Percentiles rank a stretch among this genome's conserved stretches.
These are phyloP conservation scores for Entophlyctis luteolus DNA, from an alignment of 192 early-diverging fungal genomes.

Conservation along the genomic window DNA sequence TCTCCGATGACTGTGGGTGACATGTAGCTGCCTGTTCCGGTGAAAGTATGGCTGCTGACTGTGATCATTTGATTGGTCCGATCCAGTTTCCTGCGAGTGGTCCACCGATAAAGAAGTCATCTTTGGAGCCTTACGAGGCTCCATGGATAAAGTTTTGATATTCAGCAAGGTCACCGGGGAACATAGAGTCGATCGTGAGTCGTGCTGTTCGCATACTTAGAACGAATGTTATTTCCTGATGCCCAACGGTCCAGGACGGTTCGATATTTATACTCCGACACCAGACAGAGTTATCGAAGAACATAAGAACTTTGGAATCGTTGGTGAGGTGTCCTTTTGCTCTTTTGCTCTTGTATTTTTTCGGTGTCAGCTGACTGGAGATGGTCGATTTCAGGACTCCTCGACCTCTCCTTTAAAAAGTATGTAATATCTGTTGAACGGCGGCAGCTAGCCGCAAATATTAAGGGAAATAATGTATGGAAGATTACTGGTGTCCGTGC, in stretches of 20 bases:
- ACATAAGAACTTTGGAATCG: constrained; percentile 7
- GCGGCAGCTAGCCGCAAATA: constrained; percentile 10
- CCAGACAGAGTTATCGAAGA: neutral
- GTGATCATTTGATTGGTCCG: neutral
- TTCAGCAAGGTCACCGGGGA: constrained; percentile 8
- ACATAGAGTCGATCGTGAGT: neutral
- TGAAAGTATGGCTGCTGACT: neutral
- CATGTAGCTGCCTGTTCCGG: neutral
- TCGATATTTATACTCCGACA: constrained; percentile 3
- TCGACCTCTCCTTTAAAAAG: constrained; percentile 21
- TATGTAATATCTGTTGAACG: neutral
- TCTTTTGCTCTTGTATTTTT: neutral
- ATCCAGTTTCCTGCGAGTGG: constrained; percentile 2
- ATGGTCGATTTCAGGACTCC: neutral
- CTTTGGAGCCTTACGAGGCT: neutral
- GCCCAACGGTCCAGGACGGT: neutral
- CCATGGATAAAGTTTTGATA: neutral
- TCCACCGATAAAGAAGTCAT: constrained; percentile 1
- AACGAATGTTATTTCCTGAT: neutral
- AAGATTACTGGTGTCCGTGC: constrained; percentile 6
- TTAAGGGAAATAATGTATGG: constrained; percentile 13
- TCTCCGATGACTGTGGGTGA: neutral
- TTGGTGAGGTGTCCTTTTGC: neutral
- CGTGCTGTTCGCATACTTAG: neutral
- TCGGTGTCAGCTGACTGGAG: neutral